phyloP scores from a whole-genome alignment of 1,284 basidiomycete genomes.

The Pyrrhoderma lamaoense region DNA sequence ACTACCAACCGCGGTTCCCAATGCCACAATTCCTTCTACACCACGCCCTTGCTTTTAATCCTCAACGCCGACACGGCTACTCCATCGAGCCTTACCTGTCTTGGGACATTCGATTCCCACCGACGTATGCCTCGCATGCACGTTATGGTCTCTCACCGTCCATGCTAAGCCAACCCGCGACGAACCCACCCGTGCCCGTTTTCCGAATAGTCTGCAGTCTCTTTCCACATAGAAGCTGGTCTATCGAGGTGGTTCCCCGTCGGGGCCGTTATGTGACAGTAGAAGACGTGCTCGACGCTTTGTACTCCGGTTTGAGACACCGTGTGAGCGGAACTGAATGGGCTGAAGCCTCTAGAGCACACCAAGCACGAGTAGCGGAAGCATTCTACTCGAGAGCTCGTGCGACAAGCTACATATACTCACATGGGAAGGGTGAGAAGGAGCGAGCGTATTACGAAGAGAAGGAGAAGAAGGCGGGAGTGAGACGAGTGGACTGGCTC shows the following conservation, averaged over 20 bases:
- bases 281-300: conserved; percentile 37
- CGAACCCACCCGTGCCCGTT: conserved; percentile 31
- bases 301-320: conserved; percentile 32
- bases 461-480: conserved; percentile 30
- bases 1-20: not conserved
- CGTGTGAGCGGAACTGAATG: conserved; percentile 37
- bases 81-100: conserved; percentile 24
- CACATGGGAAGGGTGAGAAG: conserved; percentile 22
- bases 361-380: conserved; percentile 33
- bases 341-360: conserved; percentile 32
- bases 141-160: conserved; percentile 23
- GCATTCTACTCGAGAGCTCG: conserved; percentile 39
- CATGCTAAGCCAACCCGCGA: conserved; percentile 35
- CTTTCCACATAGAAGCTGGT: conserved; percentile 34
- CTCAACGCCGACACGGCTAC: conserved; percentile 13
- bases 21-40: conserved; percentile 17
- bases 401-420: conserved; percentile 26
- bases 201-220: conserved; percentile 41
- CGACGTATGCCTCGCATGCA: conserved; percentile 24
- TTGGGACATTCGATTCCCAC: conserved; percentile 44
- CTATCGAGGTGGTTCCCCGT: conserved; percentile 25
- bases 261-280: conserved; percentile 40
- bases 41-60: conserved; percentile 15
- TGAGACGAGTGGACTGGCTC: conserved; percentile 42
- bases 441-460: conserved; percentile 15